Conservation (phyloP, 2,329 filamentous ascomycete genomes). For the Neoarthrinium moseri region DNA sequence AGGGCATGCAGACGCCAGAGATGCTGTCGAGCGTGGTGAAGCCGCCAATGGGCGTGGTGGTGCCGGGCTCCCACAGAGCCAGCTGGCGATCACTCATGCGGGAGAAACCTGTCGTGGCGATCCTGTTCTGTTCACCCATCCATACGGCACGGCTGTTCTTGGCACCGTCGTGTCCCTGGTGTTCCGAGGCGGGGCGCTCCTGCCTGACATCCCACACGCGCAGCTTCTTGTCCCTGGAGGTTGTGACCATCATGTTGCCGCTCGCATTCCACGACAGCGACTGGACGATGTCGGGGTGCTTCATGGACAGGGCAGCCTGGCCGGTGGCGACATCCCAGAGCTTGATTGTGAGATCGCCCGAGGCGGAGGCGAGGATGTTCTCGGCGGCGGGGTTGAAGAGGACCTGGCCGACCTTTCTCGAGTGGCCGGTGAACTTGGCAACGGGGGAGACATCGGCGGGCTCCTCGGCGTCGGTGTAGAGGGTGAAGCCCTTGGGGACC, state of each 20-base stretch:
- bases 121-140: constrained; percentile 94
- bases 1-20: constrained; percentile 97
- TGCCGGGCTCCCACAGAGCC: constrained; percentile 90
- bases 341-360: constrained; percentile 92
- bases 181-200: constrained; percentile 82
- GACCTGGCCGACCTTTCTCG: constrained; percentile 95
- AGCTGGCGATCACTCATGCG: constrained; percentile 98
- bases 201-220: constrained; percentile 97
- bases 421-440: constrained; percentile 80
- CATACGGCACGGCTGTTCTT: constrained; percentile 98
- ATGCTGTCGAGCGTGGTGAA: constrained; percentile 92
- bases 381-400: constrained; percentile 96
- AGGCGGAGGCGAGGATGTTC: constrained; percentile 91
- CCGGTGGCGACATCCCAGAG: constrained; percentile 90
- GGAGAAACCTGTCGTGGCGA: constrained; percentile 96
- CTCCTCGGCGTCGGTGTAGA: constrained; percentile 83
- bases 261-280: constrained; percentile 94
- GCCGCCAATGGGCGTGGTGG: constrained; percentile 81
- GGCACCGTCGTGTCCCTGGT: constrained; percentile 83
- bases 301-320: constrained; percentile 71
- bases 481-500: constrained; percentile 83
- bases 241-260: constrained; percentile 83
- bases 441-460: constrained; percentile 78
- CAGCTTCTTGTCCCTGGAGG: constrained; percentile 96
- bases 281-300: constrained; percentile 89